Base-by-base conservation (phyloP, 352 stramenopile species). In the Globisporangium yorkense region DNA sequence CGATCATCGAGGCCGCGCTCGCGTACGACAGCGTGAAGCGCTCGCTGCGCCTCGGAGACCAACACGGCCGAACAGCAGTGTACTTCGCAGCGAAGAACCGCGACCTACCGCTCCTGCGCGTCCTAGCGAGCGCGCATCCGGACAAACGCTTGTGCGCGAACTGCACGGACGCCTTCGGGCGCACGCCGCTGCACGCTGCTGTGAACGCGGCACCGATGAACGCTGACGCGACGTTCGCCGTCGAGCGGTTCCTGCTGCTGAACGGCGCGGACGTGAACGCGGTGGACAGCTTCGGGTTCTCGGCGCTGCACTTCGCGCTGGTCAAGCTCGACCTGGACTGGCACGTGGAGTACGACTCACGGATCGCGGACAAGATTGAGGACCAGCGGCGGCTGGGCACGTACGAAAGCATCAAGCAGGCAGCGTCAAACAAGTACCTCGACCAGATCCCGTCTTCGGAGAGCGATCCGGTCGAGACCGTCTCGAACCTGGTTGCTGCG, bases 391-490 rank as follows among this genome's bases (percentile, higher is more conserved):
- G 63, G 51, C 67, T 82, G 40, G 63, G 73, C 63, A 67, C n/a
- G 41, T 54, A 47, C n/a, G 63, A 77, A 18, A 60, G 72, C 13
- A 65, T 58, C 12, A 73, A 74, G 15, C 83, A 84, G 33, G 72
- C 84, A 20, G 47, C 41, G n/a, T 33, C 56, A 16, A 43, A 74
- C 9, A 61, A 61, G 3, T 88, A 84, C 21, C 47, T 92, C 13
- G 51, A 51, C 0, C 57, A 53, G 27, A 82, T 92, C 35, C 76
- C 75, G 8, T 37, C 43, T 2, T 56, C 50, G 3, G 75, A 85
- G 41, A 80, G 64, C 3, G 83, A 92, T 64, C 83, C 83, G 0
- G 82, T 92, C 1, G 83, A 92, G 58, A 92, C 80, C 0, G 75
- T 90, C 3, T 87, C 80, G 4, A 91, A 88, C 53, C 58, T 92